Evolutionary conservation across 352 stramenopile genomes (phyloP), one percentile per base, ranked within the genome.

Genomic region (Pythium phragmitis): DNA sequence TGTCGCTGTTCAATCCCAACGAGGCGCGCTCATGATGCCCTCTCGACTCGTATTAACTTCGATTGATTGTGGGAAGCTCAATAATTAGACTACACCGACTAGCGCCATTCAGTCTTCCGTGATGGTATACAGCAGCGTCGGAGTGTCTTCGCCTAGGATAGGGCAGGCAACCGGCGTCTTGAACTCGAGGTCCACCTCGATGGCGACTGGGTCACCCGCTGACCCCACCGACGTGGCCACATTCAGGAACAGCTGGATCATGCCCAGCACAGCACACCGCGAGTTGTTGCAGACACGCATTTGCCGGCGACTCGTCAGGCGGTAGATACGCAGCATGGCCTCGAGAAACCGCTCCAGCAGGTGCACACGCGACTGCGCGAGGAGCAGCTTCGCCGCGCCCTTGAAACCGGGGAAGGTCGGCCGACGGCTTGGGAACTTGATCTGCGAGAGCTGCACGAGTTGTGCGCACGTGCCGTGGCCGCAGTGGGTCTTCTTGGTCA

Each of bases 391-490:
- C 2, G 50, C 30, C 11, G 57, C 53, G 21, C 52, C 28, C n/a
- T 36, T 43, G 7, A 72, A 43, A 1, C 30, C 33, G 7, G 43
- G 55, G 26, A 70, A 12, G 14, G 68, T 4, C 16, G 65, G 45
- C 9, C 73, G 81, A 13, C 80, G 79, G 0, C 69, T 62, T 11
- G 80, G 80, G 61, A 91, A 91, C 60, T 88, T 87, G 67, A 86
- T 37, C 13, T 60, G n/a, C 5, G 59, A 30, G 41, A 89, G 67
- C 58, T 83, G 69, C 21, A 60, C 16, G 7, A 88, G 69, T 19
- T 79, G 67, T 26, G 43, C 55, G 55, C 80, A 91, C 8, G 77
- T 70, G 1, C 82, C 82, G 23, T 70, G 72, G 52, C 60, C 65
- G 51, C 79, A 85, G 30, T 75, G 63, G 4, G 48, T 55, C 11